A percentile compares a stretch with the other conserved stretches of the same genome.
These are phyloP conservation scores for Chrysanthemum lavandulifolium DNA, from an alignment of 129 eudicot species.

Conservation along the genomic window DNA sequence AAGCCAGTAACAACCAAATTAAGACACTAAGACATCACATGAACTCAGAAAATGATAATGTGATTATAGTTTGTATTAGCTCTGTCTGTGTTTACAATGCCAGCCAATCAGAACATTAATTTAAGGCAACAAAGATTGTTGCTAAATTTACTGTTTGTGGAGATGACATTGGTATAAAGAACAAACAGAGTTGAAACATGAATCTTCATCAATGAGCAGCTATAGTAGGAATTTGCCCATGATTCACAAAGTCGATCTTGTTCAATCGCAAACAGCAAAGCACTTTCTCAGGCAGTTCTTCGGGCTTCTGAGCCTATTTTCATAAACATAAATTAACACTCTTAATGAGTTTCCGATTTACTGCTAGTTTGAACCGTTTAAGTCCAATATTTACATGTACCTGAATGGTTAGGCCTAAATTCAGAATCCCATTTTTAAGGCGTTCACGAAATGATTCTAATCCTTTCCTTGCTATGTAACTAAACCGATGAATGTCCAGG, in stretches of 20 bases:
- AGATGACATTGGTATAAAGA: constrained; percentile 10
- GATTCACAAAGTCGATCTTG: constrained; percentile 70
- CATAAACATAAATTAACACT: neutral
- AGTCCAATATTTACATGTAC: constrained; percentile 16
- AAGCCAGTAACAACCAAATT: neutral
- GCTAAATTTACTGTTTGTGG: constrained; percentile 4
- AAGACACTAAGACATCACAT: neutral
- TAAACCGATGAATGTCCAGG: constrained; percentile 72
- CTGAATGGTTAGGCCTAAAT: constrained; percentile 72
- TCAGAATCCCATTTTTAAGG: constrained; percentile 52
- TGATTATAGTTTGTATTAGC: neutral
- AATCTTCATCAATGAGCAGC: constrained; percentile 30
- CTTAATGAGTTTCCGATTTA: neutral
- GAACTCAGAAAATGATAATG: neutral
- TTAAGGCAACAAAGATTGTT: neutral
- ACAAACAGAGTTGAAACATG: constrained; percentile 5
- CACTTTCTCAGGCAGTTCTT: constrained; percentile 79
- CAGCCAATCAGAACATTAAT: neutral
- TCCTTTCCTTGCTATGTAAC: constrained; percentile 75
- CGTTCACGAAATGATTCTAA: constrained; percentile 61
- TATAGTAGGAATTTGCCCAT: constrained; percentile 61
- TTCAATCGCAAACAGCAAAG: constrained; percentile 70
- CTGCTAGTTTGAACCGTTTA: neutral
- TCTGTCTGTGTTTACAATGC: constrained; percentile 14
- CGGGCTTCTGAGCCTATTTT: constrained; percentile 66